Base-by-base conservation (phyloP, 805 yeast genomes). In the Yarrowia alimentaria region DNA sequence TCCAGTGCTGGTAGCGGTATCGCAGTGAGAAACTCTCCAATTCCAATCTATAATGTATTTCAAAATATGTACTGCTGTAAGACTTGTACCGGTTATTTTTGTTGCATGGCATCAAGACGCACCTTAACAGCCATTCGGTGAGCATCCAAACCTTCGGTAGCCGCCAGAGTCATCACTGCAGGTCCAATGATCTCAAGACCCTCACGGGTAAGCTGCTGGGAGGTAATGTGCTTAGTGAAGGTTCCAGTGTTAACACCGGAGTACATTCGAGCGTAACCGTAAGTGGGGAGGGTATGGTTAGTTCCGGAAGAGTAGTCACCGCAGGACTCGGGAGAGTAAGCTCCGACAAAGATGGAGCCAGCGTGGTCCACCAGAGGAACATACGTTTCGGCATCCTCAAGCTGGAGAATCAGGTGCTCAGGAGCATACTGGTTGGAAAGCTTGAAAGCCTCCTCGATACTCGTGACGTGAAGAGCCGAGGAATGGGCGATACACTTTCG, bases 281-380 rank as follows among this genome's bases (percentile, higher is more conserved):
- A 93, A 0, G 99, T 93, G 54, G 99, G 99, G 61, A 93, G 76
- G 0, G 99, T 93, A 71, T 93, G 99, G 75, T 93, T 93, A 5
- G 99, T 93, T 66, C 99, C 99, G 55, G 90, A 79, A 0, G 97
- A 90, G 71, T 93, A 93, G 71, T 93, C 99, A 63, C 99, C 99
- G 67, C 97, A 90, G 3, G 95, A 85, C 68, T 93, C 99, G 45
- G 99, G 99, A 2, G 96, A 85, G 67, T 85, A 85, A 4, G 91
- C 84, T 35, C 99, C 99, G 52, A 93, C 97, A 63, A 93, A 93
- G 18, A 93, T 93, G 24, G 95, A 84, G 30, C 99, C 99, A 5
- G 99, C 99, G 65, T 93, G 83, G 56, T 85, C 83, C 26, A 93
- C 90, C 57, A 76, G 69, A 22, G 77, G 74, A 32, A 93, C 91